These are phyloP conservation scores for Artomyces pyxidatus DNA, from an alignment of 768 basidiomycete species.

Conservation along the genomic window DNA sequence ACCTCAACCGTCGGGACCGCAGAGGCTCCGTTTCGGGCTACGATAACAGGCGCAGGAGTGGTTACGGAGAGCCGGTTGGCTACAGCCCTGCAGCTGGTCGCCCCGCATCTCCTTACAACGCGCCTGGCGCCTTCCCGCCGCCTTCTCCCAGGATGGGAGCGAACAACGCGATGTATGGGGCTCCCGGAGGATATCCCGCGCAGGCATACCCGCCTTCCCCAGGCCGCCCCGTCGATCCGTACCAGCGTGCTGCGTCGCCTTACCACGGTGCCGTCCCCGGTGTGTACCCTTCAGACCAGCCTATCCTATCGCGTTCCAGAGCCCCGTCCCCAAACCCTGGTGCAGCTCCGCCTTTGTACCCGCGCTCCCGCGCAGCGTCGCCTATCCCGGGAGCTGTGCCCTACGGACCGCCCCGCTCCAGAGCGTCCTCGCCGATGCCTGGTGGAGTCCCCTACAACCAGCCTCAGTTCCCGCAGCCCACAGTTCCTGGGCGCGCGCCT, in stretches of 20 bases:
- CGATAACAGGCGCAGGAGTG: slow-evolving; percentile 13
- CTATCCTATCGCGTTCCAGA: slow-evolving; percentile 30
- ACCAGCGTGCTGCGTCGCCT: slow-evolving; percentile 25
- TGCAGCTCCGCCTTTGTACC: slow-evolving; percentile 15
- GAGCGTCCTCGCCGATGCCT: slow-evolving; percentile 11
- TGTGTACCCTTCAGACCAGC: slow-evolving; percentile 26
- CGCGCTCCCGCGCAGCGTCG: slow-evolving; percentile 14
- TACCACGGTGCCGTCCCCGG: slow-evolving; percentile 30
- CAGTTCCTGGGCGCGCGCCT: slow-evolving; percentile 4
- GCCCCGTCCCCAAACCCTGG: slow-evolving; percentile 50
- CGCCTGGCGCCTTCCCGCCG: slow-evolving; percentile 9
- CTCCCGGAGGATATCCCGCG: slow-evolving; percentile 6
- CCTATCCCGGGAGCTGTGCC: slow-evolving; percentile 7
- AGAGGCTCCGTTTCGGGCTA: slow-evolving; percentile 7
- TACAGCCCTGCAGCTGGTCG: slow-evolving; percentile 18
- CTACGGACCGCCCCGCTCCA: slow-evolving; percentile 13
- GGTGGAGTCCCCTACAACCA: neutral
- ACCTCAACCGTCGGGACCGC: slow-evolving; percentile 17
- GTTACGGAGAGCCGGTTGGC: slow-evolving; percentile 12
- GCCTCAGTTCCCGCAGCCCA: slow-evolving; percentile 6
- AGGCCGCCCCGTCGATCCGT: slow-evolving; percentile 4
- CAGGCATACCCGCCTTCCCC: slow-evolving; percentile 2
- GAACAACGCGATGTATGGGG: slow-evolving; percentile 8
- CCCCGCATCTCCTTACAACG: slow-evolving; percentile 16
- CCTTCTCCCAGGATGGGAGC: slow-evolving; percentile 8